Evolutionary conservation across 352 stramenopile genomes (phyloP), one percentile per base, ranked within the genome.

Genomic region (Pythium vanterpoolii): DNA sequence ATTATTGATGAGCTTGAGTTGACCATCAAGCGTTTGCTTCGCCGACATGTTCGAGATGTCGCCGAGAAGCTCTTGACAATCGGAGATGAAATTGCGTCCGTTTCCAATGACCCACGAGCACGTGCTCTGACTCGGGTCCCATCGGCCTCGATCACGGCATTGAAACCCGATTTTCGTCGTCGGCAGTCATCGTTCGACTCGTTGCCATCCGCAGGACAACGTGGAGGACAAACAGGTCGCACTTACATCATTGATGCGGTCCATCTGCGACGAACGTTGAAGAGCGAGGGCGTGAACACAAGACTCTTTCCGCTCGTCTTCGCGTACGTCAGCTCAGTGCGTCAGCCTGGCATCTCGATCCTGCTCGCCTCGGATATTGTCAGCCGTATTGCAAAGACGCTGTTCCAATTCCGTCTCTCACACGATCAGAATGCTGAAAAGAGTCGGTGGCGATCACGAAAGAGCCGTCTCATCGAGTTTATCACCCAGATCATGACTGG

Each of bases 171-270:
- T 44, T 47, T 60, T n/a, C 40, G 46, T 45, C 53, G 40, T 21
- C 19, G 62, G 19, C 61, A 55, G 21, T 56, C 77, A 8, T 83
- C 74, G 0, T 50, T 87, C n/a, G 81, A 74, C 23, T 72, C 64
- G 7, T 62, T 70, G 13, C 34, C 39, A 23, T 27, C 27, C 5
- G 21, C 16, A 54, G 23, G 13, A 19, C 36, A 54, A 34, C 38
- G 48, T 13, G 43, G 58, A 33, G 26, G n/a, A 8, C n/a, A 24
- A 16, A 60, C 65, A 44, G 38, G 56, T 2, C 73, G 69, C 13
- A 84, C 80, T n/a, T 94, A 93, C 44, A 69, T 90, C 16, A 83
- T 90, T 23, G 79, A 91, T 40, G 71, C 67, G 10, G 38, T 83
- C 19, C 79, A 94, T 64, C 48, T 94, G 11, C 69, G 81, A 19